Evolutionary conservation across 2,329 filamentous ascomycete genomes (phyloP).

Genomic region (Talaromyces sp.): DNA sequence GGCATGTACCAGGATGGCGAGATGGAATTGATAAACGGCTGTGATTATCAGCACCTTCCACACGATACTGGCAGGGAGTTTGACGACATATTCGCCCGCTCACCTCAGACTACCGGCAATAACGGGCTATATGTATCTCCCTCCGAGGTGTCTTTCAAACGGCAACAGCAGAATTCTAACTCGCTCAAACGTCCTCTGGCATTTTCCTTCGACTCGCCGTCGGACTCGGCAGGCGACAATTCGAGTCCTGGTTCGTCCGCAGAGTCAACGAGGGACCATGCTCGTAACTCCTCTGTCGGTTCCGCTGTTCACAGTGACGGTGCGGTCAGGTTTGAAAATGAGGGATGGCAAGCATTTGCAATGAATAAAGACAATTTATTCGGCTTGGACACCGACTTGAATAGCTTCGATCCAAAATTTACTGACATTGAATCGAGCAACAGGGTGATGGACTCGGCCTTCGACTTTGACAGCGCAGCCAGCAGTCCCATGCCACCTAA

Average conservation of each 20-base stretch:
- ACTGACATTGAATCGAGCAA: slow-evolving; percentile 47
- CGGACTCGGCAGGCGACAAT: slow-evolving; percentile 46
- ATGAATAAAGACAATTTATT: slow-evolving; percentile 43
- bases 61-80: slow-evolving; percentile 42
- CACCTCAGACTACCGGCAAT: slow-evolving; percentile 31
- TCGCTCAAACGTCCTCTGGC: slow-evolving; percentile 35
- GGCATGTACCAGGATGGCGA: slow-evolving; percentile 42
- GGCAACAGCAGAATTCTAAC: slow-evolving; percentile 34
- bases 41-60: slow-evolving; percentile 38
- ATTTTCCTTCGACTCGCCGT: slow-evolving; percentile 40
- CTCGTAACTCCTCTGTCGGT: slow-evolving; percentile 41
- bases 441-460: slow-evolving; percentile 49
- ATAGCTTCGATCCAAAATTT: slow-evolving; percentile 26
- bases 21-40: slow-evolving; percentile 44
- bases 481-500: slow-evolving; percentile 47
- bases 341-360: slow-evolving; percentile 39
- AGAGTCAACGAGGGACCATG: slow-evolving; percentile 43
- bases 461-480: slow-evolving; percentile 50
- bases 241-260: slow-evolving; percentile 46
- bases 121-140: slow-evolving; percentile 33
- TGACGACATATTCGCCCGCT: slow-evolving; percentile 42
- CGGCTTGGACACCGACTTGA: slow-evolving; percentile 36
- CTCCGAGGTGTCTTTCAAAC: slow-evolving; percentile 30
- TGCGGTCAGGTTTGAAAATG: slow-evolving; percentile 35
- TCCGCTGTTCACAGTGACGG: slow-evolving; percentile 42